Base-by-base conservation (phyloP, 129 eudicot species). In the Helianthus annuus region DNA sequence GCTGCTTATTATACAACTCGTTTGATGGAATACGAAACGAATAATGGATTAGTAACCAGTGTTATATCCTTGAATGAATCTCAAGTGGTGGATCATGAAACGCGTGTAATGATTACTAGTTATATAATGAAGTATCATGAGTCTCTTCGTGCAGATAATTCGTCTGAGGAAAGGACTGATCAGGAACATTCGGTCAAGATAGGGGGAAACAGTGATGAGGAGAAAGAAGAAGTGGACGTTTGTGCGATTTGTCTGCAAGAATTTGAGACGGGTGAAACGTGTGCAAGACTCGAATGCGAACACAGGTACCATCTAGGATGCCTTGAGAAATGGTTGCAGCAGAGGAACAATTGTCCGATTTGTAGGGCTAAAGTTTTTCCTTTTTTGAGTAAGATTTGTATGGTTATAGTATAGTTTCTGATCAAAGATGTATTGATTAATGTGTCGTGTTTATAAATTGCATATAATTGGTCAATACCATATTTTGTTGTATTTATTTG, bases 201-300 rank as follows among this genome's bases (percentile, higher is more conserved):
- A 7, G 10, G 10, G 4, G 46, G 46, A 42, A 42, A 9, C 10
- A 1, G 10, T 42, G 46, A 42, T 2, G 46, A 42, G 46, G 46
- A 42, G 36, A 32, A 32, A 42, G 48, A n/a, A 6, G 71, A 24
- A 11, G 58, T 0, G 6, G 68, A 38, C 49, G 15, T 67, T 12
- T 67, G 71, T 67, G 71, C 48, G 44, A 67, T 67, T 67, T 67
- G 71, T 48, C 42, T 22, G 22, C 4, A 46, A 46, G 71, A 46
- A 8, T 67, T 22, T 14, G 10, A 48, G 48, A 11, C 1, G 3
- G 76, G n/a, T 13, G 76, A 71, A 40, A 44, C 8, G 10, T 42
- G 7, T 11, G 3, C 45, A 1, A 1, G 11, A 14, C 10, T 14
- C 57, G 45, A 71, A 19, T 71, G 76, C 56, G 5, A 6, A 19